Evolutionary conservation across 2,329 filamentous ascomycete genomes (phyloP), one percentile per base, ranked within the genome.

Genomic region (Ascosphaera pollenicola): DNA sequence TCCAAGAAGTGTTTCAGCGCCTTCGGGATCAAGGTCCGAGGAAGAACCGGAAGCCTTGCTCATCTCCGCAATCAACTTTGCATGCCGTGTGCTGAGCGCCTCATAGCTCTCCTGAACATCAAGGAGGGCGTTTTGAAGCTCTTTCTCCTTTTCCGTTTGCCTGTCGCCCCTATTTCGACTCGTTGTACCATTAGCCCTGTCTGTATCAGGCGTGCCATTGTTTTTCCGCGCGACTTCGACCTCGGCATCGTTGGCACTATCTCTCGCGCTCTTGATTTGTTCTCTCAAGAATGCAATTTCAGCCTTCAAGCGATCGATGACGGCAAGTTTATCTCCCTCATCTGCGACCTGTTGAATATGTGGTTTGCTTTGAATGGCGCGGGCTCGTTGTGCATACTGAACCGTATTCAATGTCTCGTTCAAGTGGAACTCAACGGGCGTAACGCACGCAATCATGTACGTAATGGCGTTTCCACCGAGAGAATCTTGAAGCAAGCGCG

Each of bases 371-470:
- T 98, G 89, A 43, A 98, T 98, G 2, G 85, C 84, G 46, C 89
- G 78, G 45, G 89, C 91, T 46, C 89, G 74, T 61, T 95, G 89
- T 5, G 89, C 89, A 59, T 98, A 98, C 56, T 94, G 81, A 17
- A 98, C 82, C 0, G 89, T 98, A 56, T 98, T 98, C 42, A 98
- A 65, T 0, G 91, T 95, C 60, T 98, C 89, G 60, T 85, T 95
- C 35, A 98, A 65, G 55, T 98, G 89, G 54, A 98, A 98, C 54
- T 94, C 85, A 11, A 87, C 83, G 0, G 85, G 87, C 1, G 87
- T 98, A 21, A 98, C 85, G 59, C 89, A 98, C 7, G 89, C 89
- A 60, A 98, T 89, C 89, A 98, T 95, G 61, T 95, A 98, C 1
- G 89, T 98, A 54, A 94, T 92, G 28, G 89, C 89, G 54, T 92